A percentile compares a stretch with the other conserved stretches of the same genome.
Conservation (phyloP, 257 asterid genomes). For the Eucommia ulmoides region DNA sequence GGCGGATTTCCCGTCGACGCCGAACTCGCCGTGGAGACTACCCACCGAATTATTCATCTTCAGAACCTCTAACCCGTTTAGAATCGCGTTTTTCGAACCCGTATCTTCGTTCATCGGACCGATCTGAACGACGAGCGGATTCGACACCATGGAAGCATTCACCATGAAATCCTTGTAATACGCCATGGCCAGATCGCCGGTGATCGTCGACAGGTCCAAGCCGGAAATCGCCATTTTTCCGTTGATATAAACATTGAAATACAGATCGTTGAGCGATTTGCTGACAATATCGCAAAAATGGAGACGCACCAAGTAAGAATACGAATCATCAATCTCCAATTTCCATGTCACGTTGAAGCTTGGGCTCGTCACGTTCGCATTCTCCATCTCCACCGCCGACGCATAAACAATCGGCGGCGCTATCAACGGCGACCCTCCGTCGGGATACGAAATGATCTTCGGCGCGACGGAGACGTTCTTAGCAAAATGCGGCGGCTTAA, state of each 20-base stretch:
- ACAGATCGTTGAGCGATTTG: conserved; percentile 13
- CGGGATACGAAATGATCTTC: conserved; percentile 1
- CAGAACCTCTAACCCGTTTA: conserved; percentile 57
- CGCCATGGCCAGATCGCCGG: conserved; percentile 36
- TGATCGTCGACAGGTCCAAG: conserved; percentile 34
- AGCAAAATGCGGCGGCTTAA: not conserved
- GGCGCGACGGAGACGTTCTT: conserved; percentile 6
- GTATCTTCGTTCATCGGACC: conserved; percentile 43
- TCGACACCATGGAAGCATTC: conserved; percentile 43
- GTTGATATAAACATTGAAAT: conserved; percentile 15
- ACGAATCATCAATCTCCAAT: conserved; percentile 7
- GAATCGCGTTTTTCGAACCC: conserved; percentile 41
- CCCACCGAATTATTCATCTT: conserved; percentile 64
- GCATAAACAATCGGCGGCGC: conserved; percentile 11
- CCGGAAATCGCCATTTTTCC: conserved; percentile 18
- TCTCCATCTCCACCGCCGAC: conserved; percentile 9
- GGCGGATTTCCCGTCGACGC: conserved; percentile 24
- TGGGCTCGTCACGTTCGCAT: not conserved
- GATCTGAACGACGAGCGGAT: conserved; percentile 35
- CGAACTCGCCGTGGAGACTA: conserved; percentile 52
- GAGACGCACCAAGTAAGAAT: conserved; percentile 9
- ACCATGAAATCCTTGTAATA: conserved; percentile 46
- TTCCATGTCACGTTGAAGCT: not conserved
- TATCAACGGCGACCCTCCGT: conserved; percentile 7
- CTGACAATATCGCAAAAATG: conserved; percentile 18